Evolutionary conservation across 768 basidiomycete genomes (phyloP).

Genomic region (Rhodotorula toruloides): DNA sequence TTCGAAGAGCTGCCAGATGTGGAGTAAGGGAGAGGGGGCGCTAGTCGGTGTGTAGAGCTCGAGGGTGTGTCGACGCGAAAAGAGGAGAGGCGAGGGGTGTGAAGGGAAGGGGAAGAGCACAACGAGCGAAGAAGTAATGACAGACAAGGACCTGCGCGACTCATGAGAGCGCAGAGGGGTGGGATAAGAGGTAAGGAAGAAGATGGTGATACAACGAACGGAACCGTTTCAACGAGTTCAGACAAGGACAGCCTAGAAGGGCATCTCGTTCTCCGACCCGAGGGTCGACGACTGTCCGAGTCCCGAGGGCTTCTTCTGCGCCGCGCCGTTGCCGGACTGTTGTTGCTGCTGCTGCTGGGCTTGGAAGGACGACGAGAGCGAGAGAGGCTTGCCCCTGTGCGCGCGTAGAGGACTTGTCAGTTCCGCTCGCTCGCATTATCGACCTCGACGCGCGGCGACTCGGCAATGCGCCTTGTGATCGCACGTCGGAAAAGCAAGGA

Average conservation of each 20-base stretch:
- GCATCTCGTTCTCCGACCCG: constrained; percentile 22
- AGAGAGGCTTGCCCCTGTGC: constrained; percentile 43
- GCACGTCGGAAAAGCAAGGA: not conserved
- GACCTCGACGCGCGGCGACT: not conserved
- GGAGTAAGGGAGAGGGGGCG: not conserved
- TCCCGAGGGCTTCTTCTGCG: constrained; percentile 19
- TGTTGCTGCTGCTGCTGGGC: constrained; percentile 5
- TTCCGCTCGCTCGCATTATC: not conserved
- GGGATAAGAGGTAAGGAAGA: not conserved
- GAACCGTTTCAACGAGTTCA: too few species aligned
- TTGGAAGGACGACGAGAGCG: constrained; percentile 42
- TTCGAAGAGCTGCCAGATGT: not conserved
- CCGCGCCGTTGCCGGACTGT: not conserved
- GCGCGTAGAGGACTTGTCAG: not conserved
- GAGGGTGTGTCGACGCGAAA: not conserved
- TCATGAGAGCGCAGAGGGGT: too few species aligned
- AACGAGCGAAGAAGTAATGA: too few species aligned
- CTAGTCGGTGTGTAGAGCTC: not conserved
- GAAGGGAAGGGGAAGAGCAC: not conserved
- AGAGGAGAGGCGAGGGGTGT: not conserved
- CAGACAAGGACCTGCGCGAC: too few species aligned
- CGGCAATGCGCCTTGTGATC: not conserved
- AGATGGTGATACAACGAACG: too few species aligned
- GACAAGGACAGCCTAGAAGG: constrained; percentile 8
- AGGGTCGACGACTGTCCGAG: constrained; percentile 20